Conservation (phyloP, 805 yeast genomes). For the Ogataea methylovora region DNA sequence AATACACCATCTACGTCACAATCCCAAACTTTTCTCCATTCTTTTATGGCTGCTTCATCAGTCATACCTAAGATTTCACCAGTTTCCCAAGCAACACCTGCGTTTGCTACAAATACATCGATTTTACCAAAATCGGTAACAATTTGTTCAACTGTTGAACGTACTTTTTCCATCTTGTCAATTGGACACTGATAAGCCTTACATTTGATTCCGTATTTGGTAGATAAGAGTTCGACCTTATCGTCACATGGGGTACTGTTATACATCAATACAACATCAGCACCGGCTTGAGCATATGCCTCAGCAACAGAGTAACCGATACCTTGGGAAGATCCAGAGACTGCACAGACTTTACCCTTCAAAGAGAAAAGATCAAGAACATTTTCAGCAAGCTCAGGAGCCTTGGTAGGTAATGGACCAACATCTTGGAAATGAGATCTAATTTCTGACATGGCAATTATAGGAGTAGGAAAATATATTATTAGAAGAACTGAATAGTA, state of each 20-base stretch:
- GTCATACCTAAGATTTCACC: conserved; percentile 41
- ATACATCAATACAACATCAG: conserved; percentile 69
- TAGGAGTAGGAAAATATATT: not conserved
- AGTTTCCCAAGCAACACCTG: conserved; percentile 77
- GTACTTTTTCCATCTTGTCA: conserved; percentile 41
- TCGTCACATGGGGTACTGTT: conserved; percentile 56
- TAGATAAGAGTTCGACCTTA: conserved; percentile 47
- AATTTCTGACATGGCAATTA: conserved; percentile 4
- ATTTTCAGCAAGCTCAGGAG: conserved; percentile 43
- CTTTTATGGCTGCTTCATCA: conserved; percentile 39
- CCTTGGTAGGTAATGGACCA: conserved; percentile 41
- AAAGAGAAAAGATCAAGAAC: conserved; percentile 66
- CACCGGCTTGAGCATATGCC: conserved; percentile 83
- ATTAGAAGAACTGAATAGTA: not conserved
- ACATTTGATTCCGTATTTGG: conserved; percentile 51
- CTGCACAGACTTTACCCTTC: conserved; percentile 77
- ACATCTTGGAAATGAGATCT: conserved; percentile 9
- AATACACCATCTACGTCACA: conserved; percentile 77
- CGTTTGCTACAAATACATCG: conserved; percentile 83
- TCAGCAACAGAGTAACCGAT: conserved; percentile 78
- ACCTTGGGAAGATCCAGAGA: conserved; percentile 82
- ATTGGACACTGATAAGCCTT: conserved; percentile 61
- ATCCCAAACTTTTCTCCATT: conserved; percentile 67
- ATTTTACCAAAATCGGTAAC: conserved; percentile 68
- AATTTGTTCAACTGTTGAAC: conserved; percentile 39